A percentile compares a stretch with the other conserved stretches of the same genome.
These are phyloP conservation scores for Hansenula lynferdii DNA, from an alignment of 1,139 yeast species.

Conservation along the genomic window DNA sequence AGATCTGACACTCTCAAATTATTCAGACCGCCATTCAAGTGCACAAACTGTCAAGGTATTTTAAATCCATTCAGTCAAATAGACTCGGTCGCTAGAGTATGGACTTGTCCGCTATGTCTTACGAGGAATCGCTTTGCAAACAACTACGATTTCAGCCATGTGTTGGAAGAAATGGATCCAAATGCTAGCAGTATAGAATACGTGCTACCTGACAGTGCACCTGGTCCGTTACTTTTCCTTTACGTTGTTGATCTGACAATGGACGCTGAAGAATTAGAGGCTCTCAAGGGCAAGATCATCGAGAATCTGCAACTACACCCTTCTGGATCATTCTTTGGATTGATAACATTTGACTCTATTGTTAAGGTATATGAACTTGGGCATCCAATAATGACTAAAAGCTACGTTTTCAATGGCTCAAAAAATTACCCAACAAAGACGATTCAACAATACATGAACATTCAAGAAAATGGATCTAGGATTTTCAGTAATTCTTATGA, in stretches of 20 bases:
- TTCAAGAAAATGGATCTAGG: slow-evolving; percentile 33
- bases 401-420: slow-evolving; percentile 48
- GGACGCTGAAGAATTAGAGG: slow-evolving; percentile 52
- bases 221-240: slow-evolving; percentile 51
- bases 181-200: slow-evolving; percentile 53
- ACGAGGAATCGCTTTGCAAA: slow-evolving; percentile 50
- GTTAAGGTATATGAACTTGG: slow-evolving; percentile 59
- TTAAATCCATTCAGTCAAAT: slow-evolving; percentile 54
- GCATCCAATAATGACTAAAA: slow-evolving; percentile 25
- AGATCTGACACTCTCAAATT: slow-evolving; percentile 51
- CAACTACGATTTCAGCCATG: slow-evolving; percentile 33
- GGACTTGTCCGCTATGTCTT: slow-evolving; percentile 56
- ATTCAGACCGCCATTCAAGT: slow-evolving; percentile 48
- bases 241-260: slow-evolving; percentile 59
- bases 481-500: slow-evolving; percentile 7
- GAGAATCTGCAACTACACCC: slow-evolving; percentile 51
- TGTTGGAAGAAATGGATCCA: slow-evolving; percentile 40
- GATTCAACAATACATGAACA: slow-evolving; percentile 45
- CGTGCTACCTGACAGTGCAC: slow-evolving; percentile 37
- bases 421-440: slow-evolving; percentile 46
- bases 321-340: slow-evolving; percentile 52
- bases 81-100: slow-evolving; percentile 47
- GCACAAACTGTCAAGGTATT: slow-evolving; percentile 49
- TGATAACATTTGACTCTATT: slow-evolving; percentile 57
- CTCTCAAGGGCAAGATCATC: slow-evolving; percentile 49